Conservation (phyloP, 2,329 filamentous ascomycete genomes). For the Monosporascus sp. region DNA sequence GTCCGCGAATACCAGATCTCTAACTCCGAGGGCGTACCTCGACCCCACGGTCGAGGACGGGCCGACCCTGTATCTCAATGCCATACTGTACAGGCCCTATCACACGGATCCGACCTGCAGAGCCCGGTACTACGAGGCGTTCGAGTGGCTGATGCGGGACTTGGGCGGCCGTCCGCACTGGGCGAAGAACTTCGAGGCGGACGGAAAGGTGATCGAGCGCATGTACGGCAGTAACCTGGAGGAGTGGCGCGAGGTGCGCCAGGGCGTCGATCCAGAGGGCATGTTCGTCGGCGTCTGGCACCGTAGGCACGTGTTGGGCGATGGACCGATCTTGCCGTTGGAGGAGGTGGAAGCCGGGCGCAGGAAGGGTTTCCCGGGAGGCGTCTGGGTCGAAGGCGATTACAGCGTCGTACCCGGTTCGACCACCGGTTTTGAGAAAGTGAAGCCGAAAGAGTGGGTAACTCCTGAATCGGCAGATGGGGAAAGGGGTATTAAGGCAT, state of each 20-base stretch:
- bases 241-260: slow-evolving; percentile 63
- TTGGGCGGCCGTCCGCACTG: slow-evolving; percentile 80
- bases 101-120: slow-evolving; percentile 70
- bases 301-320: slow-evolving; percentile 56
- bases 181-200: slow-evolving; percentile 81
- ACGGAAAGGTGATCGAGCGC: slow-evolving; percentile 54
- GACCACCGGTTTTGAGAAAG: neutral
- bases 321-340: slow-evolving; percentile 19
- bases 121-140: slow-evolving; percentile 77
- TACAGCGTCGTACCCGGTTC: neutral
- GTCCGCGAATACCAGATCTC: slow-evolving; percentile 27
- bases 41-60: slow-evolving; percentile 65
- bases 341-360: slow-evolving; percentile 25
- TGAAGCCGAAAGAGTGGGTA: neutral
- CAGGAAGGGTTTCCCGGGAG: slow-evolving; percentile 8
- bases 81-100: slow-evolving; percentile 83
- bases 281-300: slow-evolving; percentile 94
- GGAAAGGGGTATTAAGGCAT: neutral
- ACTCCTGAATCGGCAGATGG: neutral
- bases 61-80: slow-evolving; percentile 83
- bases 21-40: slow-evolving; percentile 41
- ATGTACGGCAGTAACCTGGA: slow-evolving; percentile 67
- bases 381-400: slow-evolving; percentile 16
- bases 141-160: slow-evolving; percentile 86
- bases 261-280: slow-evolving; percentile 70